phyloP scores from a whole-genome alignment of 768 basidiomycete genomes.

The Chlorophyllum brunneum region DNA sequence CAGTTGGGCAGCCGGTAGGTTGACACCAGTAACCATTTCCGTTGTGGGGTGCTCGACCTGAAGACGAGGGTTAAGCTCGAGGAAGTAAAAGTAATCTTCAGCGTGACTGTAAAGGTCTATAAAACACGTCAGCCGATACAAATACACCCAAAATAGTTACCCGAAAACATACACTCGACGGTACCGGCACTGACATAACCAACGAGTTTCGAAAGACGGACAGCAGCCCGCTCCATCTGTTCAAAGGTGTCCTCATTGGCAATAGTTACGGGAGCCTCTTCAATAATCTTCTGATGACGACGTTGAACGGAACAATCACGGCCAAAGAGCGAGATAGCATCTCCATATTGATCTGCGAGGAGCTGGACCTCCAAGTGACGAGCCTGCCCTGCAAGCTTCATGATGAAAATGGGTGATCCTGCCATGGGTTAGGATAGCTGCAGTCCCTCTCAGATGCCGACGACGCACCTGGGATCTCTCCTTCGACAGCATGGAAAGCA shows the following conservation, averaged over 20 bases:
- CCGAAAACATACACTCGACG: constrained; percentile 76
- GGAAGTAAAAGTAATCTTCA: constrained; percentile 94
- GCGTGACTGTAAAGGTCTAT: constrained; percentile 91
- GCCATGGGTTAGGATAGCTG: constrained; percentile 13
- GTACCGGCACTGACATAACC: constrained; percentile 99
- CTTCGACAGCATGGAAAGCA: constrained; percentile 87
- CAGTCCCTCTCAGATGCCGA: constrained; percentile 12
- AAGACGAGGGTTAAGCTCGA: constrained; percentile 98
- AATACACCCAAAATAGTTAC: constrained; percentile 12
- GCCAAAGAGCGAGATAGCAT: constrained; percentile 97
- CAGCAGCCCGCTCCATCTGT: constrained; percentile 99
- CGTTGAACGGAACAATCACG: constrained; percentile 99
- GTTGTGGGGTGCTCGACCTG: constrained; percentile 99
- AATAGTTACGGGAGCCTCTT: constrained; percentile 98
- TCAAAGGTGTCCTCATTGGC: constrained; percentile 90
- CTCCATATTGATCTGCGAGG: constrained; percentile 98
- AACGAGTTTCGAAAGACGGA: constrained; percentile 96
- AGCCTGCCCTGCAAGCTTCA: constrained; percentile 98
- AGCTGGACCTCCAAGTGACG: constrained; percentile 98
- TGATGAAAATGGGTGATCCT: constrained; percentile 99
- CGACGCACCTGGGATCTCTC: constrained; percentile 89
- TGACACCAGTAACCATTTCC: constrained; percentile 99
- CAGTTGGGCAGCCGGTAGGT: constrained; percentile 94
- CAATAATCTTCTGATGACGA: constrained; percentile 99
- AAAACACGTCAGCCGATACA: constrained; percentile 10